phyloP scores from a whole-genome alignment of 345 rosid genomes.

The Euphorbia pulcherrima region DNA sequence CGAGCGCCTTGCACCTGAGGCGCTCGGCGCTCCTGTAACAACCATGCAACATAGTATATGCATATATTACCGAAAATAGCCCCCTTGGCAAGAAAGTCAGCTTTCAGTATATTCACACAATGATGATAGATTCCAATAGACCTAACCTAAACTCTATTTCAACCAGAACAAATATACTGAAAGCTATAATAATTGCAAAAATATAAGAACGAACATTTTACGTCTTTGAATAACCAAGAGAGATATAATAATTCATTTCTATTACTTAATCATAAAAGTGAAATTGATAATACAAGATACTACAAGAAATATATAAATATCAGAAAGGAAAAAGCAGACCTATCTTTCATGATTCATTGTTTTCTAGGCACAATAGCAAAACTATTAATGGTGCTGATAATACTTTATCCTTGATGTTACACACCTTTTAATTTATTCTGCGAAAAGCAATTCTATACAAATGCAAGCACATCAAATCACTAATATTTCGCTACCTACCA shows the following conservation, averaged over 20 bases:
- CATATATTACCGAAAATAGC: neutral
- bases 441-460: neutral
- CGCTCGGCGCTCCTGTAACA: too few relatives aligned
- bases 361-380: neutral
- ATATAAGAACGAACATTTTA: neutral
- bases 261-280: neutral
- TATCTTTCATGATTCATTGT: neutral
- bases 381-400: neutral
- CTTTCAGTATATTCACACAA: neutral
- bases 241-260: neutral
- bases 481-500: neutral
- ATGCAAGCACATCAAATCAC: constrained; percentile 3
- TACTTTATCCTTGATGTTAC: neutral
- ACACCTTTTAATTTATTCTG: constrained; percentile 4
- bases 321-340: neutral
- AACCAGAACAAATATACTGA: neutral
- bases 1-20: too few relatives aligned
- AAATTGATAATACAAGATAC: neutral
- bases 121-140: neutral
- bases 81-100: neutral
- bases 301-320: neutral
- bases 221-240: neutral
- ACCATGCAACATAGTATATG: neutral
- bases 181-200: neutral
- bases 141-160: neutral